These are phyloP conservation scores for Ophiocordyceps sinensis DNA, from an alignment of 2,329 filamentous ascomycete species.

Conservation along the genomic window DNA sequence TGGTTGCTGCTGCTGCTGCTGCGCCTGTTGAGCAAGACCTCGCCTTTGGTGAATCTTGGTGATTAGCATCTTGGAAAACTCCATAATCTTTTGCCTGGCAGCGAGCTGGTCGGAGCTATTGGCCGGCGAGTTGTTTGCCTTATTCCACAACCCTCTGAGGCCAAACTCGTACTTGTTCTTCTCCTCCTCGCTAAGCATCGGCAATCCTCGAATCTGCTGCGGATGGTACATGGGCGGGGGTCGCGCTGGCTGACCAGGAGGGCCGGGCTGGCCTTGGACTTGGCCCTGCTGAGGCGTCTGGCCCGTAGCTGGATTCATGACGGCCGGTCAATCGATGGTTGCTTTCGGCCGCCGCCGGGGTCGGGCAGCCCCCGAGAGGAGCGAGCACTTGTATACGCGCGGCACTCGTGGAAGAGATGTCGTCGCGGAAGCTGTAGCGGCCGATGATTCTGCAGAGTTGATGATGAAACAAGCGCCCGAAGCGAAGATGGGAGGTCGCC, in stretches of 20 bases:
- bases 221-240: slow-evolving; percentile 32
- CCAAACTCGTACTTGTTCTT: slow-evolving; percentile 45
- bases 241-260: slow-evolving; percentile 11
- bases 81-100: slow-evolving; percentile 42
- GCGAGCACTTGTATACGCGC: background rate
- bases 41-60: slow-evolving; percentile 32
- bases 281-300: slow-evolving; percentile 12
- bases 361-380: background rate
- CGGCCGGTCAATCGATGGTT: background rate
- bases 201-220: slow-evolving; percentile 34
- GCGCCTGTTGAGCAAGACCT: slow-evolving; percentile 18
- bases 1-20: slow-evolving; percentile 6
- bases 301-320: slow-evolving; percentile 12
- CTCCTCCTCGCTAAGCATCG: slow-evolving; percentile 37
- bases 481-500: too few relatives aligned
- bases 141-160: slow-evolving; percentile 36
- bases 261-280: slow-evolving; percentile 10
- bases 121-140: slow-evolving; percentile 31
- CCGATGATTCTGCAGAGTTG: too few relatives aligned
- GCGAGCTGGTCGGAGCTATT: slow-evolving; percentile 33
- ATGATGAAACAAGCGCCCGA: too few relatives aligned
- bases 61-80: slow-evolving; percentile 44
- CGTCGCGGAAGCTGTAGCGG: too few relatives aligned
- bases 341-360: too few relatives aligned
- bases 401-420: too few relatives aligned